Evolutionary conservation across 208 protist species (phyloP), one percentile per base, ranked within the genome.

Genomic region (Trypanosoma theileri): DNA sequence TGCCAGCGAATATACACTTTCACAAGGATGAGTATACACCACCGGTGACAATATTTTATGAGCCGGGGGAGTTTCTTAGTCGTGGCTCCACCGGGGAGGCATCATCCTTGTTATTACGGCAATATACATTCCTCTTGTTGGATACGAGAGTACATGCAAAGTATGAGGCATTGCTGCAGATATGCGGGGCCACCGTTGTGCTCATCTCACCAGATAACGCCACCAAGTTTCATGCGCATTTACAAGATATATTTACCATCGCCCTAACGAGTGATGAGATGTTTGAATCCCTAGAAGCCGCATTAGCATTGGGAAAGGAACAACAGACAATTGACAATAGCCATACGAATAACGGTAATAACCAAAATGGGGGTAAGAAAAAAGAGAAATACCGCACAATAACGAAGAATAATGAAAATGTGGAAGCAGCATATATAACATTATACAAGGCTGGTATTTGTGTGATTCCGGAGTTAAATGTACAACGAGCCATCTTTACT

Each of bases 391-490:
- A 44, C 52, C 28, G 28, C 28, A 6, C 28, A 1, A 35, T 6
- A 35, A 6, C 6, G 28, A 17, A 13, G 28, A 52, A 77, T 45
- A 22, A 53, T 7, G 60, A 71, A 9, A 48, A 59, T 12, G 7
- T 77, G 31, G 62, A 74, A 19, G 4, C 50, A 3, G 65, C 65
- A 0, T 88, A 81, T 56, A 68, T 78, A 6, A 50, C 46, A 14
- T 77, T 92, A 14, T 92, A 84, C 68, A 59, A 69, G 12, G 66
- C 52, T 61, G 75, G 77, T 9, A 22, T 85, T 45, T 84, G 76
- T 69, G 51, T 92, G n/a, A 81, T 89, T 41, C 79, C 83, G 0
- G 83, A 89, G 61, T 66, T 80, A 48, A 92, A 89, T 65, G 62
- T 89, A 14, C 71, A 82, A 42, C 72, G 87, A 35, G 72, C 83